These are phyloP conservation scores for Aspergillus taichungensis DNA, from an alignment of 495 filamentous ascomycete genomes.

Conservation along the genomic window DNA sequence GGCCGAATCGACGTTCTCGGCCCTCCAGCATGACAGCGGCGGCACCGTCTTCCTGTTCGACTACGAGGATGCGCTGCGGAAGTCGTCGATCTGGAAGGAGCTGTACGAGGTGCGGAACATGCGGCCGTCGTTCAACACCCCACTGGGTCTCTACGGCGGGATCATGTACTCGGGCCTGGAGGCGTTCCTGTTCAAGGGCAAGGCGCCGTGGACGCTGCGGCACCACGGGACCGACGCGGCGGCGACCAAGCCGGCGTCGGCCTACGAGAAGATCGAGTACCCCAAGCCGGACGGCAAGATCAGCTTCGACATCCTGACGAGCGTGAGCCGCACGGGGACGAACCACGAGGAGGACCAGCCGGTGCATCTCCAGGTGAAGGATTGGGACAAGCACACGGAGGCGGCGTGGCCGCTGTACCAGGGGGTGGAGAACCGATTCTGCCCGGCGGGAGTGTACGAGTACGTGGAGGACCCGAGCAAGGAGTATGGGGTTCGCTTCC, in stretches of 20 bases:
- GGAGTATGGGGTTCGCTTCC: slow-evolving; percentile 79
- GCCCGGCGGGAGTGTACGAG: slow-evolving; percentile 97
- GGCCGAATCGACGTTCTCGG: slow-evolving; percentile 76
- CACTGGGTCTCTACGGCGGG: slow-evolving; percentile 79
- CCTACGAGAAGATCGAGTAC: slow-evolving; percentile 85
- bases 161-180: slow-evolving; percentile 90
- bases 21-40: slow-evolving; percentile 48
- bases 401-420: slow-evolving; percentile 80
- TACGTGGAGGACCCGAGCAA: slow-evolving; percentile 88
- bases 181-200: slow-evolving; percentile 78
- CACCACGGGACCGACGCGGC: slow-evolving; percentile 57
- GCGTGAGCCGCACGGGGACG: slow-evolving; percentile 86
- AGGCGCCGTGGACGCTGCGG: slow-evolving; percentile 84
- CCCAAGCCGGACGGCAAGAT: slow-evolving; percentile 92
- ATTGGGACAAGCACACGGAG: slow-evolving; percentile 84
- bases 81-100: slow-evolving; percentile 86
- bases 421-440: slow-evolving; percentile 96
- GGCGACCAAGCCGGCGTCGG: slow-evolving; percentile 72
- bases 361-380: slow-evolving; percentile 85
- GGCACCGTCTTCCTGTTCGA: slow-evolving; percentile 85
- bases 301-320: slow-evolving; percentile 91
- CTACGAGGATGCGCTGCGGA: slow-evolving; percentile 86
- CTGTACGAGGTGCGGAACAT: slow-evolving; percentile 95
- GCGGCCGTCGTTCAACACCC: slow-evolving; percentile 82
- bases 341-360: slow-evolving; percentile 99